Conservation (phyloP, 192 early-diverging fungal genomes). For the Backusella westeae region DNA sequence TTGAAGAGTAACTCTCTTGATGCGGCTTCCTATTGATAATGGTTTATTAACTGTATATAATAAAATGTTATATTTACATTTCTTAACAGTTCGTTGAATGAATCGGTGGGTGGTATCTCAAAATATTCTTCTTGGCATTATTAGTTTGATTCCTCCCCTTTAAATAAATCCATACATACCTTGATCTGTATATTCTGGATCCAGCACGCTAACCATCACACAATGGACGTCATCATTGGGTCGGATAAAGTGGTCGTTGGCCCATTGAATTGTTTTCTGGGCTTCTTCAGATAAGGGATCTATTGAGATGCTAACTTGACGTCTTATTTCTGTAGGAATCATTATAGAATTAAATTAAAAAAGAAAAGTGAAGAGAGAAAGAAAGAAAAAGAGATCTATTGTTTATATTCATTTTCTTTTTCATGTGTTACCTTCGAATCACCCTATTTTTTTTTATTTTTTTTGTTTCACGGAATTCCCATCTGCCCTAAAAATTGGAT, state of each 20-base stretch:
- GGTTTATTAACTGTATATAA: neutral
- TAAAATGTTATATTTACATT: neutral
- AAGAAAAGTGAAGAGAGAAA: slow-evolving; percentile 8
- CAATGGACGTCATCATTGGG: slow-evolving; percentile 7
- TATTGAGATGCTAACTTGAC: slow-evolving; percentile 38
- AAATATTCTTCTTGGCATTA: neutral
- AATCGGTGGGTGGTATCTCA: slow-evolving; percentile 10
- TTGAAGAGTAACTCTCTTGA: neutral
- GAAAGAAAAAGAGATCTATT: neutral
- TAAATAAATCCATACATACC: neutral
- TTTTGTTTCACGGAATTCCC: too few relatives aligned
- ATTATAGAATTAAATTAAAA: neutral
- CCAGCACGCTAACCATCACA: slow-evolving; percentile 8
- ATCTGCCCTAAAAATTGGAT: too few relatives aligned
- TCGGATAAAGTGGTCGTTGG: slow-evolving; percentile 35
- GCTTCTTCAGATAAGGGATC: slow-evolving; percentile 39
- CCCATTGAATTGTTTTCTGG: slow-evolving; percentile 37
- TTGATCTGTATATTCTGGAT: neutral
- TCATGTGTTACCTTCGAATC: neutral
- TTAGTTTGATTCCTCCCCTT: too few relatives aligned
- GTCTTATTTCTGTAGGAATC: neutral
- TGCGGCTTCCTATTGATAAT: neutral
- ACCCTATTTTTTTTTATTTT: neutral
- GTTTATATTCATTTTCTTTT: neutral
- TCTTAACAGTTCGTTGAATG: neutral